Evolutionary conservation across 2,329 filamentous ascomycete species (phyloP), one percentile per base, ranked within the genome.

Genomic region (Penicillium sp.): DNA sequence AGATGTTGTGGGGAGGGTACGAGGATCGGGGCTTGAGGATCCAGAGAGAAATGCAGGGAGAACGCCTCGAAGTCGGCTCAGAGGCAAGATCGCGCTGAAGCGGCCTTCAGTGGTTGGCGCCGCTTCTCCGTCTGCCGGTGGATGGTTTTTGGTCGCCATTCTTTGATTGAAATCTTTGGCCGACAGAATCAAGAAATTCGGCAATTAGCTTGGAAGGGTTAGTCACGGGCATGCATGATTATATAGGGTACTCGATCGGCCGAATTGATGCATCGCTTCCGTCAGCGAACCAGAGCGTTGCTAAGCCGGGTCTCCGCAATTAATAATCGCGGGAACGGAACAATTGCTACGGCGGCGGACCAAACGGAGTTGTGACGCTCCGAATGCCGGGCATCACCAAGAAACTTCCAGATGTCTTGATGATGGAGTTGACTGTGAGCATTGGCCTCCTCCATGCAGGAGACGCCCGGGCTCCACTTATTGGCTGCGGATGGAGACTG

Each of bases 241-340:
- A 49, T 48, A 38, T 39, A 44, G 16, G 42, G 16, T 24, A 14
- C 35, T 44, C 14, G 30, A 44, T 48, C 47, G 52, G 52, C 52
- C 31, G 39, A 36, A 55, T 44, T 31, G 42, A 41, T 53, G 35
- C 40, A 44, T 33, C 18, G 27, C 25, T 25, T 47, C 41, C 36
- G 40, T 41, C 44, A 43, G 45, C 46, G 39, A 54, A 56, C 53
- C 53, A 49, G 35, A 43, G 22, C 42, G 47, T 52, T 45, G 43
- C 20, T 47, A 46, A 54, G 51, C 46, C 46, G 28, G 28, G 18
- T 9, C n/a, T 18, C 48, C 25, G 39, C 5, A 51, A 58, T 62
- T 62, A 61, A 46, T 61, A 62, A 62, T 60, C 59, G 40, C 38
- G 51, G 53, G 33, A 16, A 35, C 53, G 56, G 53, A 22, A 38